These are phyloP conservation scores for Volvariella volvacea DNA, from an alignment of 1,284 basidiomycete genomes.

Conservation along the genomic window DNA sequence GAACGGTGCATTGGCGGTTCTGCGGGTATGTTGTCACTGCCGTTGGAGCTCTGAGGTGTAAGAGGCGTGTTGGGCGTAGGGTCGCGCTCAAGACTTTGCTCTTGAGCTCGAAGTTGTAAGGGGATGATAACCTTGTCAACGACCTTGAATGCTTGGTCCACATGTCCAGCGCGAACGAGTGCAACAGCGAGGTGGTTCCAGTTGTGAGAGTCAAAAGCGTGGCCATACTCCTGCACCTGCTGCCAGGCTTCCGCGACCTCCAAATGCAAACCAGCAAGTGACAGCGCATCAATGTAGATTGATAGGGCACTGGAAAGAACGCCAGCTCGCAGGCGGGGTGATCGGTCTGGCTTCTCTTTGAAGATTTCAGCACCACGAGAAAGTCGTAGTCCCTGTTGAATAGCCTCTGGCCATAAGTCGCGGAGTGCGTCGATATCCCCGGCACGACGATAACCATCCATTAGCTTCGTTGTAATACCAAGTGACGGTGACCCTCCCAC, in stretches of 20 bases:
- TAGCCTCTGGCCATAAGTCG: constrained; percentile 68
- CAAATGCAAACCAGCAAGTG: constrained; percentile 53
- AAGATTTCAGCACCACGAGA: neutral
- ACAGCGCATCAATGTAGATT: constrained; percentile 77
- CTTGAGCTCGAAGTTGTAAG: constrained; percentile 18
- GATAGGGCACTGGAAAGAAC: constrained; percentile 77
- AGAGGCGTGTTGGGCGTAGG: constrained; percentile 37
- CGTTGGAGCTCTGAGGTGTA: constrained; percentile 10
- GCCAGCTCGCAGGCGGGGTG: constrained; percentile 33
- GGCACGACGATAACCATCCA: constrained; percentile 71
- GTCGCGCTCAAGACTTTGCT: constrained; percentile 21
- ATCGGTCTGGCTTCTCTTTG: neutral
- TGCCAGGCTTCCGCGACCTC: constrained; percentile 71
- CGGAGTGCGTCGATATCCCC: constrained; percentile 52
- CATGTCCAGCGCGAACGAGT: constrained; percentile 73
- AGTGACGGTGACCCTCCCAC: constrained; percentile 53
- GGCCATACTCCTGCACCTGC: constrained; percentile 57
- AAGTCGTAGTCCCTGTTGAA: constrained; percentile 41
- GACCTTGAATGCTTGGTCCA: constrained; percentile 78
- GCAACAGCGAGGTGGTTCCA: constrained; percentile 86
- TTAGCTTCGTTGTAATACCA: constrained; percentile 56
- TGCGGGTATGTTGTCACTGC: constrained; percentile 13
- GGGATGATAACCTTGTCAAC: constrained; percentile 77
- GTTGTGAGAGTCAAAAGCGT: constrained; percentile 85
- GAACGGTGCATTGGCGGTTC: constrained; percentile 24